Base-by-base conservation (phyloP, 1,284 basidiomycete species). In the Sanghuangporus weigelae region DNA sequence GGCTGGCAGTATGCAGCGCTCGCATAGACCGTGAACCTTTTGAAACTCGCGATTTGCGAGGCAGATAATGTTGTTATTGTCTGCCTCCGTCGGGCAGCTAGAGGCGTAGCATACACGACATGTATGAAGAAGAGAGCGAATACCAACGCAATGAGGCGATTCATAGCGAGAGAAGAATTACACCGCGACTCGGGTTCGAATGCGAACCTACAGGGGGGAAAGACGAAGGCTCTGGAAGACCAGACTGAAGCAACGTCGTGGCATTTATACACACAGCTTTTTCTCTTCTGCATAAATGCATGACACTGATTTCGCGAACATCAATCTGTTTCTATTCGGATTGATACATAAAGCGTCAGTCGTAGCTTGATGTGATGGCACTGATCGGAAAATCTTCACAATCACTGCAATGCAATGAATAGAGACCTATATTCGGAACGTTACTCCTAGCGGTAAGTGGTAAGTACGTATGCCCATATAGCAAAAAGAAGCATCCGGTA, bases 1-100 rank as follows among this genome's bases (percentile, higher is more conserved):
- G 84, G 73, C 3, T 70, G 7, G 67, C 87, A 89, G 70, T 84
- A 84, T 1, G 78, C 83, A 1, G 84, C 76, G 58, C 78, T 79
- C 2, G 86, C 84, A 68, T 81, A 87, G 69, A 74, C 76, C 0
- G 82, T 79, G 71, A 79, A 88, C 0, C 84, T 79, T 54, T 73
- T 80, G 74, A 80, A 87, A 2, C 76, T 60, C 2, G 74, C 66
- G 50, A 88, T 77, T 67, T 83, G 74, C 7, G 76, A 49, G 2
- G 74, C 56, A 8, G 75, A 72, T 48, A 86, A 71, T 0, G 78
- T 64, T 1, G 77, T 76, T 60, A 83, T 80, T 56, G 66, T 67
- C 68, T 74, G 76, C 21, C 73, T 48, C 49, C 73, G 58, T 44
- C 36, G 49, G 12, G 21, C 5, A n/a, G n/a, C 38, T 21, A 63